Percentiles rank a stretch among this genome's conserved stretches.
phyloP scores from a whole-genome alignment of 2,329 filamentous ascomycete species.

The Pseudogymnoascus sp. region DNA sequence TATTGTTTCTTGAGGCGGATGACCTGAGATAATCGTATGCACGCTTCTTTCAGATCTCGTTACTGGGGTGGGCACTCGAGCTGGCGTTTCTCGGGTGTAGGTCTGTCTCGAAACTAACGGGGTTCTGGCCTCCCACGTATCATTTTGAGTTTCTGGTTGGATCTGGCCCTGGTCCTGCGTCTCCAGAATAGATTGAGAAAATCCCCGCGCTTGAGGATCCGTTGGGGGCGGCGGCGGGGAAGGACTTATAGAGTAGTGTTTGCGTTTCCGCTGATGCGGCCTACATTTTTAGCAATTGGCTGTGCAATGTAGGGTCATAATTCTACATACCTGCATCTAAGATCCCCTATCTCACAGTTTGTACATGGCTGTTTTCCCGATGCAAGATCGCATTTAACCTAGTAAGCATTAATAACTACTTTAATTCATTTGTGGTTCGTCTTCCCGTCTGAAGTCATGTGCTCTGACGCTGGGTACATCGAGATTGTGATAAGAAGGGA shows the following conservation, averaged over 20 bases:
- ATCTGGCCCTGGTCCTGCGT: not conserved
- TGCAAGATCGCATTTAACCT: slow-evolving; percentile 11
- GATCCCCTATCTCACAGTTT: slow-evolving; percentile 10
- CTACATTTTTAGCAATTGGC: not conserved
- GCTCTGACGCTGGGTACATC: not conserved
- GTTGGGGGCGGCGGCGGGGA: not conserved
- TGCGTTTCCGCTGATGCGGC: slow-evolving; percentile 10
- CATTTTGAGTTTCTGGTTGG: not conserved
- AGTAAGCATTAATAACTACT: slow-evolving; percentile 1
- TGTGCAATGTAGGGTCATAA: not conserved
- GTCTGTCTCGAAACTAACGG: not conserved
- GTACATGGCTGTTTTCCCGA: slow-evolving; percentile 5
- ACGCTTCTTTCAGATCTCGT: not conserved
- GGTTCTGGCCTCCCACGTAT: not conserved
- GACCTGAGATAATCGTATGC: not conserved
- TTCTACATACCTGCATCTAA: slow-evolving; percentile 10
- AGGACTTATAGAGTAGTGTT: slow-evolving; percentile 10
- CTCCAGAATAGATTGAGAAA: not conserved
- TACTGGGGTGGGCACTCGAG: slow-evolving; percentile 1
- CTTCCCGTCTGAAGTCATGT: not conserved
- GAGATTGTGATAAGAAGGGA: not conserved
- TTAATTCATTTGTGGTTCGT: not conserved
- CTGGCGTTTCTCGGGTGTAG: slow-evolving; percentile 4
- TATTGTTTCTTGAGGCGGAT: not conserved
- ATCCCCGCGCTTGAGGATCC: not conserved